Evolutionary conservation across 345 rosid species (phyloP).

Genomic region (Physaria fendleri): DNA sequence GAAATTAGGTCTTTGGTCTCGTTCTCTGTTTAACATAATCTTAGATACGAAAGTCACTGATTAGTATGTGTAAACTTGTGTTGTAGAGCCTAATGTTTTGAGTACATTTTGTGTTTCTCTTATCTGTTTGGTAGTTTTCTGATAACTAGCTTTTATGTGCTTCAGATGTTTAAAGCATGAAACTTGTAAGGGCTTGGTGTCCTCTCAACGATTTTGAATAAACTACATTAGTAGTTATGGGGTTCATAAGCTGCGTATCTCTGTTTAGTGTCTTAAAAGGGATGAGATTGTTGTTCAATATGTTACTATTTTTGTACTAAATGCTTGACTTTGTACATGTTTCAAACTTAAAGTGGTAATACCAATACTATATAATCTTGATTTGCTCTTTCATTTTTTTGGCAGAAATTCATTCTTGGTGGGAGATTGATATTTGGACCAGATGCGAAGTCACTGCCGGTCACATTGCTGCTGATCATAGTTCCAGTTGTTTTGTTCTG

Average conservation of each 20-base stretch:
- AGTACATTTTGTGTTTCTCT: not conserved
- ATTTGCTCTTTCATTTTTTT: slow-evolving; percentile 14
- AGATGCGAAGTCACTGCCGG: slow-evolving; percentile 74
- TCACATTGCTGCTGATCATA: slow-evolving; percentile 66
- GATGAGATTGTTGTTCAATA: not conserved
- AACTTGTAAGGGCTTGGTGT: not conserved
- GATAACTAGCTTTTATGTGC: not conserved
- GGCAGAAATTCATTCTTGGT: slow-evolving; percentile 78
- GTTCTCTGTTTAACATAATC: not conserved
- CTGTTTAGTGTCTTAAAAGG: not conserved
- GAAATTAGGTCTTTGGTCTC: not conserved
- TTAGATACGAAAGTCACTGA: not conserved
- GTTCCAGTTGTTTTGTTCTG: slow-evolving; percentile 73
- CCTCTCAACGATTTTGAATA: not conserved
- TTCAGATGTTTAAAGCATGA: not conserved
- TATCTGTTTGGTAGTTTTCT: not conserved
- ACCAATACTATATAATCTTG: not conserved
- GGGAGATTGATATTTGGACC: slow-evolving; percentile 98
- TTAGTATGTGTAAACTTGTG: not conserved
- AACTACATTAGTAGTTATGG: not conserved
- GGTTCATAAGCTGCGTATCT: not conserved
- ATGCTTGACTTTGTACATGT: not conserved
- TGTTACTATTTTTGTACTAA: not conserved
- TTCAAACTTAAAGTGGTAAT: not conserved
- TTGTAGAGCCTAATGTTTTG: not conserved